Percentiles rank a stretch among this genome's conserved stretches.
Evolutionary conservation across 2,329 filamentous ascomycete species (phyloP).

Genomic region (Hypoxylon sp.): DNA sequence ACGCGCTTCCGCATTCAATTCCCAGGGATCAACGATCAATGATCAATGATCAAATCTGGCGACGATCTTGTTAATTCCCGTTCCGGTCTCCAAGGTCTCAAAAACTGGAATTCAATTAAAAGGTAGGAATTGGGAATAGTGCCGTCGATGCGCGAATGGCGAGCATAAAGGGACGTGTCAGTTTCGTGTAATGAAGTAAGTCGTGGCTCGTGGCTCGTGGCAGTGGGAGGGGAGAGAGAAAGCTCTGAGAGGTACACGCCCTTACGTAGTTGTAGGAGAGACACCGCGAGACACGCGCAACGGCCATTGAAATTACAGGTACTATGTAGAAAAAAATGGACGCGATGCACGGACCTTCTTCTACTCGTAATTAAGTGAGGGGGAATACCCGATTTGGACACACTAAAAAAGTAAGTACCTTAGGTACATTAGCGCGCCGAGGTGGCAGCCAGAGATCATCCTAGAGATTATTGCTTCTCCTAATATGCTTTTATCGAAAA

Average conservation of each 20-base stretch:
- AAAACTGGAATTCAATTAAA: slow-evolving; percentile 52
- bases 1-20: slow-evolving; percentile 36
- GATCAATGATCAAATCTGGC: slow-evolving; percentile 26
- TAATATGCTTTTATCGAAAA: too few species aligned
- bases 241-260: neutral
- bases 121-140: slow-evolving; percentile 49
- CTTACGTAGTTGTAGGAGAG: slow-evolving; percentile 8
- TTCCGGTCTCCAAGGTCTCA: slow-evolving; percentile 28
- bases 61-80: slow-evolving; percentile 36
- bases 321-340: slow-evolving; percentile 9
- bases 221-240: slow-evolving; percentile 28
- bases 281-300: slow-evolving; percentile 31
- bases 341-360: slow-evolving; percentile 32
- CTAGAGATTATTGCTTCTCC: too few species aligned
- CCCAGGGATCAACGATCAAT: slow-evolving; percentile 21
- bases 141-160: slow-evolving; percentile 31
- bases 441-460: too few species aligned
- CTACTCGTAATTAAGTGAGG: slow-evolving; percentile 33
- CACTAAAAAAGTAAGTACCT: slow-evolving; percentile 9
- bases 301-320: slow-evolving; percentile 1
- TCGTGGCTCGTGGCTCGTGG: slow-evolving; percentile 40
- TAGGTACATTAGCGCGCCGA: too few species aligned
- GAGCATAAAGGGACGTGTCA: slow-evolving; percentile 51
- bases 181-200: slow-evolving; percentile 51
- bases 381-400: slow-evolving; percentile 20